These are phyloP conservation scores for Agrocybe pediades DNA, from an alignment of 768 basidiomycete genomes.

Conservation along the genomic window DNA sequence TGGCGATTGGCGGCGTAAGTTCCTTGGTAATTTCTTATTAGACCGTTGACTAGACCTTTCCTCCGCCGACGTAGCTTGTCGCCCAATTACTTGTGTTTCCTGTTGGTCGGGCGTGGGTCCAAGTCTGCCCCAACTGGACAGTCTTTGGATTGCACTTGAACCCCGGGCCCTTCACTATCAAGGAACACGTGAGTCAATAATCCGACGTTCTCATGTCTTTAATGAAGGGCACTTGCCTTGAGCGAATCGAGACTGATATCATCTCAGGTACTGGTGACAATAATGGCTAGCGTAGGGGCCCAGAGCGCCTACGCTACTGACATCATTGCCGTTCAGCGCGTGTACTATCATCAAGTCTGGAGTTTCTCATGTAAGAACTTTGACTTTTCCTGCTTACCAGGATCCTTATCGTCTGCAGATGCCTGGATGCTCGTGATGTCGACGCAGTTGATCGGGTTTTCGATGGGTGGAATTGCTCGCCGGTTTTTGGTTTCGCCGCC, in stretches of 20 bases:
- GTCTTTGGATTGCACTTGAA: conserved; percentile 67
- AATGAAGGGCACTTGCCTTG: too few relatives aligned
- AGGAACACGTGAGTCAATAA: conserved; percentile 48
- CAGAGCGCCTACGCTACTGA: conserved; percentile 67
- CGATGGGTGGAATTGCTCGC: conserved; percentile 56
- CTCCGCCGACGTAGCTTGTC: conserved; percentile 44
- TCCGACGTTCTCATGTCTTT: conserved; percentile 2
- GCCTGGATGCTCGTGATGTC: conserved; percentile 69
- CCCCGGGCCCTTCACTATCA: conserved; percentile 77
- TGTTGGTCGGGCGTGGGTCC: conserved; percentile 66
- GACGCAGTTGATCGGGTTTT: conserved; percentile 69
- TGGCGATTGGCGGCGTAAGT: conserved; percentile 54
- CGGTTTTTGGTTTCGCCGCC: conserved; percentile 68
- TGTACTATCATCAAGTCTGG: conserved; percentile 62
- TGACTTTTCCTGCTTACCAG: not conserved
- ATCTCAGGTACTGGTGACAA: conserved; percentile 59
- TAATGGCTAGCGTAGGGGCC: conserved; percentile 63
- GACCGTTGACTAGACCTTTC: conserved; percentile 17
- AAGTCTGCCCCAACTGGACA: conserved; percentile 50
- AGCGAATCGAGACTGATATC: conserved; percentile 12
- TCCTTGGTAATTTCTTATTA: conserved; percentile 2
- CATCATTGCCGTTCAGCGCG: conserved; percentile 71
- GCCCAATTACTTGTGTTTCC: conserved; percentile 74
- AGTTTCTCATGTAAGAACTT: conserved; percentile 44
- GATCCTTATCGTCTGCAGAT: conserved; percentile 29